Evolutionary conservation across 2,329 filamentous ascomycete genomes (phyloP).

Genomic region (Cladorrhinum sp.): DNA sequence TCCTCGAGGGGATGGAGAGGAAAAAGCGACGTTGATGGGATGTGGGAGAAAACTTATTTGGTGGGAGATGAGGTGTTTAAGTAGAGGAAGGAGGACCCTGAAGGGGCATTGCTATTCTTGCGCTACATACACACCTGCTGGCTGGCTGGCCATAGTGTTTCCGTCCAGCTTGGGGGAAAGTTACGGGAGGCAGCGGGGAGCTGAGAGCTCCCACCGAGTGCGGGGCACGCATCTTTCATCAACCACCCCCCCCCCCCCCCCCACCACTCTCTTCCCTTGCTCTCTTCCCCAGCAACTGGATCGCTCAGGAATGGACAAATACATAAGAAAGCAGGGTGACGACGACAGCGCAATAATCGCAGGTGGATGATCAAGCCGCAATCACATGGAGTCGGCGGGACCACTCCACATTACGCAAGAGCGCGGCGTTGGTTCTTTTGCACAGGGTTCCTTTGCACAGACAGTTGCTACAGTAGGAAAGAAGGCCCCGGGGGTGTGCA

Average conservation of each 20-base stretch:
- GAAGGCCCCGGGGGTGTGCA: no score
- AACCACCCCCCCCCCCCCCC: neutral
- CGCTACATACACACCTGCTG: neutral
- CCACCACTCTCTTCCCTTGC: neutral
- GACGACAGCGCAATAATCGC: neutral
- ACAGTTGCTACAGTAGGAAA: neutral
- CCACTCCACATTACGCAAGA: neutral
- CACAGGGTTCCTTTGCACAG: neutral
- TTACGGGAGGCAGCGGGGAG: neutral
- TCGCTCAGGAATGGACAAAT: neutral
- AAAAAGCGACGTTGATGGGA: neutral
- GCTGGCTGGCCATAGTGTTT: no score
- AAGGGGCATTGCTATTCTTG: neutral
- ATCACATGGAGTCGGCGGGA: neutral
- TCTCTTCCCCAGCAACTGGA: neutral
- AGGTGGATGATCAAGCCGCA: neutral
- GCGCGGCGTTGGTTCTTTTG: neutral
- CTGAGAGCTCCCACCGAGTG: neutral
- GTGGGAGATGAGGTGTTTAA: neutral
- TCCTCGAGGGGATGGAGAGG: neutral
- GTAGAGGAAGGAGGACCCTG: neutral
- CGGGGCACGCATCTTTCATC: neutral
- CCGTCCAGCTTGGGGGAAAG: neutral
- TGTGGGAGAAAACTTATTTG: neutral
- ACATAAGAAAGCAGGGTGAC: neutral